Evolutionary conservation across 768 basidiomycete genomes (phyloP).

Genomic region (Phaeolepiota aurea): DNA sequence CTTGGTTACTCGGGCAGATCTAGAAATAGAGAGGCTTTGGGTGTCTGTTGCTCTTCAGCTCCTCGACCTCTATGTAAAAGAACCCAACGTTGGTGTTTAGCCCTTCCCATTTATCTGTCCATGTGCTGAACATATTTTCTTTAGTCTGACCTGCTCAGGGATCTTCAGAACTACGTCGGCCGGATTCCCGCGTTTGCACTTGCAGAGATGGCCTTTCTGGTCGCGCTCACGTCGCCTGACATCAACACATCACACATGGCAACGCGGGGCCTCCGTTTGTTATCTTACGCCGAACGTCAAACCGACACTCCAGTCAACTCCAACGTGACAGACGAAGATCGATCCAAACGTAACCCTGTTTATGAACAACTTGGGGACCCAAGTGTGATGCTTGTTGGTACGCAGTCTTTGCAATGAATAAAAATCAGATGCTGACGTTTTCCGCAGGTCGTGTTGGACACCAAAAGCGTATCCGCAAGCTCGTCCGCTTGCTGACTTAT

Average conservation of each 20-base stretch:
- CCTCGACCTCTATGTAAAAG: conserved; percentile 45
- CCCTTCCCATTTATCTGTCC: too few relatives aligned
- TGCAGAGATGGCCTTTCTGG: conserved; percentile 65
- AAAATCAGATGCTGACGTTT: conserved; percentile 4
- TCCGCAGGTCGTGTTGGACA: conserved; percentile 61
- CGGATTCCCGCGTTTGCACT: conserved; percentile 60
- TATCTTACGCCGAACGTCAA: conserved; percentile 61
- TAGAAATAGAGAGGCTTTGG: conserved; percentile 62
- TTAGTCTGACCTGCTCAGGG: conserved; percentile 35
- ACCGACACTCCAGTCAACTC: conserved; percentile 45
- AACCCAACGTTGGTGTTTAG: conserved; percentile 31
- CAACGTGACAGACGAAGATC: conserved; percentile 49
- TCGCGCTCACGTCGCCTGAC: conserved; percentile 63
- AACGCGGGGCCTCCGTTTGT: conserved; percentile 57
- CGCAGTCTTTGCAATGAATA: neutral
- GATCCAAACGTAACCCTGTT: conserved; percentile 60
- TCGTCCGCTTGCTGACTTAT: conserved; percentile 54
- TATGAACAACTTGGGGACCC: conserved; percentile 80
- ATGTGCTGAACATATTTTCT: too few relatives aligned
- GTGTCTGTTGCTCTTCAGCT: conserved; percentile 53
- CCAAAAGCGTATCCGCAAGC: conserved; percentile 72
- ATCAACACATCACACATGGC: conserved; percentile 60
- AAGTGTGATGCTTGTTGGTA: conserved; percentile 59
- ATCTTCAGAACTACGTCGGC: conserved; percentile 39
- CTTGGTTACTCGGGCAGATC: conserved; percentile 48